Base-by-base conservation (phyloP, 2,329 filamentous ascomycete genomes). In the Arthrocladium fulminans region DNA sequence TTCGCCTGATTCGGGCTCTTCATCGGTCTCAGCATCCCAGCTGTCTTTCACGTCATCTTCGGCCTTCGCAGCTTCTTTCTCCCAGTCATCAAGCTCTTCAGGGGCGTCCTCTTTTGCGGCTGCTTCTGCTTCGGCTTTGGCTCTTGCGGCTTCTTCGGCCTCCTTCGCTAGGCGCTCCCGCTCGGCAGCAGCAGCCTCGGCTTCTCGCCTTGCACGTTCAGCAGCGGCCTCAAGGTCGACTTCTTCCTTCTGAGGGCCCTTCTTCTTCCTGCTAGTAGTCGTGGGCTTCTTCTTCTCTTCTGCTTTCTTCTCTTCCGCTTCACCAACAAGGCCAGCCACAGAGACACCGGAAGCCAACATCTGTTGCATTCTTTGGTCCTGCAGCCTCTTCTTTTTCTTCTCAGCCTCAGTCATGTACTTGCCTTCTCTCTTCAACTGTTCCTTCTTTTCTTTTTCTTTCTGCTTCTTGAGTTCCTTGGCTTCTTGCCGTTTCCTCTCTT, bases 1-100 rank as follows among this genome's bases (percentile, higher is more conserved):
- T 55, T 68, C 68, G 32, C 58, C 57, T 54, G 20, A 51, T 44
- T 39, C 50, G 51, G 51, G 65, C 59, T 88, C 85, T 5, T 86
- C 84, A 42, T 86, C 85, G 2, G 81, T 83, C 47, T 88, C 84
- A 27, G 86, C 88, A 64, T 97, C 90, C 90, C 90, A 97, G 72
- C 84, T 90, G 57, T 96, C 90, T 69, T 96, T 96, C 61, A 94
- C 76, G 51, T 84, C 83, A 13, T 84, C 82, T 22, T 86, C 80
- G 9, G 78, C 79, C 10, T 77, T 79, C 41, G 86, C 85, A 22
- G 82, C 85, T 43, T 86, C 83, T 24, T 82, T 80, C 66, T 96
- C 88, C 89, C 89, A 95, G 66, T 95, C 88, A 29, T 94, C 78
- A 15, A 74, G 63, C 45, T 61, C 62, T 30, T 75, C 84, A 15